Percentiles rank a stretch among this genome's conserved stretches.
phyloP scores from a whole-genome alignment of 1,284 basidiomycete species.

The Leccinum pachyderme region DNA sequence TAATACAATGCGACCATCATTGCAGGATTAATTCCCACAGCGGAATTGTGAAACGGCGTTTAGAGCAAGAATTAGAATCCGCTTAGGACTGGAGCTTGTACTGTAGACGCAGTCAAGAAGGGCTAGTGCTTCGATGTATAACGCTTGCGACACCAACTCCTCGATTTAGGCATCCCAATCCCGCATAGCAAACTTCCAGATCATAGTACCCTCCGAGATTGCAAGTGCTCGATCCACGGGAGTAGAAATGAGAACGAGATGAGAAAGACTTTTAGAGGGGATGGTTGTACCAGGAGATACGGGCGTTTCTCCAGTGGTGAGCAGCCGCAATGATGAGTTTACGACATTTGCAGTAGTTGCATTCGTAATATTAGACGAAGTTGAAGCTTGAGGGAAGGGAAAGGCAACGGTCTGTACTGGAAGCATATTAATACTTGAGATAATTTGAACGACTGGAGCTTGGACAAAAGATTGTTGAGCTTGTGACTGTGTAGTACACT shows the following conservation, averaged over 20 bases:
- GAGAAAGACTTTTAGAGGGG: slow-evolving; percentile 33
- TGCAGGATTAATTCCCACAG: slow-evolving; percentile 79
- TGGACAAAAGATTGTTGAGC: slow-evolving; percentile 39
- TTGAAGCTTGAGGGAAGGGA: slow-evolving; percentile 47
- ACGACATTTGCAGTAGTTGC: slow-evolving; percentile 20
- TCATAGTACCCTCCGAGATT: slow-evolving; percentile 63
- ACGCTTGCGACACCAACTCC: slow-evolving; percentile 71
- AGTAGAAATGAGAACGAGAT: slow-evolving; percentile 68
- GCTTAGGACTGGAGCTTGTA: slow-evolving; percentile 47
- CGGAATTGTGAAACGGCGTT: slow-evolving; percentile 80
- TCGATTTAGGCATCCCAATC: slow-evolving; percentile 83
- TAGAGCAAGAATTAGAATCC: slow-evolving; percentile 61
- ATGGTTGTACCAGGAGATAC: slow-evolving; percentile 44
- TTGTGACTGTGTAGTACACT: slow-evolving; percentile 20
- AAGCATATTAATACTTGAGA: slow-evolving; percentile 70
- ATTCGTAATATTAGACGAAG: slow-evolving; percentile 25
- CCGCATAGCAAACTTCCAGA: slow-evolving; percentile 77
- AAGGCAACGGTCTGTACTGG: slow-evolving; percentile 66
- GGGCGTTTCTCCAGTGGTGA: slow-evolving; percentile 39
- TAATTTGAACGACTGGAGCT: slow-evolving; percentile 72
- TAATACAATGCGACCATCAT: slow-evolving; percentile 92
- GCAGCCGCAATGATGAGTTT: slow-evolving; percentile 53
- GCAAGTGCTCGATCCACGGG: slow-evolving; percentile 68
- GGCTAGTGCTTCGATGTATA: slow-evolving; percentile 80
- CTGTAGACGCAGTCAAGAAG: slow-evolving; percentile 57